Evolutionary conservation across 2,329 filamentous ascomycete species (phyloP).

Genomic region (Fusarium anthophilum): DNA sequence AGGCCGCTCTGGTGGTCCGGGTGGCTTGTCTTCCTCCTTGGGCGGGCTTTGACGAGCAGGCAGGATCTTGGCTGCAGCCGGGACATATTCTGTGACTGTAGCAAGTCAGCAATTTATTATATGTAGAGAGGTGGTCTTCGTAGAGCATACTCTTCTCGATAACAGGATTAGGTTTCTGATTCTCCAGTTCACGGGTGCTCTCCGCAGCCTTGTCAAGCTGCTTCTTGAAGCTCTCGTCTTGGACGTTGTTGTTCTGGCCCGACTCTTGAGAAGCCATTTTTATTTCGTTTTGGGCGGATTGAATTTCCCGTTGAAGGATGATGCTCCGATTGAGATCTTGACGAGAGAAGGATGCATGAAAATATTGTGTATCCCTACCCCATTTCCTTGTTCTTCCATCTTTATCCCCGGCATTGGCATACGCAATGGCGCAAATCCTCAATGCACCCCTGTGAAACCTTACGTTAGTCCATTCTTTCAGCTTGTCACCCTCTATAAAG

Average conservation of each 20-base stretch:
- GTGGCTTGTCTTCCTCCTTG: constrained; percentile 29
- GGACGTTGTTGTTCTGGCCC: constrained; percentile 5
- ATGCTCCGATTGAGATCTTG: background rate
- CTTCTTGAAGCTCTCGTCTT: constrained; percentile 52
- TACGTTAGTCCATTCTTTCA: constrained; percentile 1
- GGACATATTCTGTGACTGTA: constrained; percentile 56
- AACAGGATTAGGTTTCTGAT: constrained; percentile 47
- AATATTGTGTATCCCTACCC: constrained; percentile 7
- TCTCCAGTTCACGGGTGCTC: constrained; percentile 44
- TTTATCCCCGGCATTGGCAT: constrained; percentile 30
- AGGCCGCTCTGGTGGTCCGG: constrained; percentile 55
- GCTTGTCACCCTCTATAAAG: background rate
- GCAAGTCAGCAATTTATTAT: constrained; percentile 8
- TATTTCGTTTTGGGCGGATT: background rate
- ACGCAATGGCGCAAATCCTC: constrained; percentile 35
- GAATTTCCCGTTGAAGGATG: constrained; percentile 11
- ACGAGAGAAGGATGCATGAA: background rate
- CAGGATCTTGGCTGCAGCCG: constrained; percentile 54
- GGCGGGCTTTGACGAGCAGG: constrained; percentile 46
- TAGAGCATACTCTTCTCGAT: constrained; percentile 54
- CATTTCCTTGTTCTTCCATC: constrained; percentile 23
- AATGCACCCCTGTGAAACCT: constrained; percentile 26
- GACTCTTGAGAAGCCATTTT: constrained; percentile 29
- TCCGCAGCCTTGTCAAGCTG: constrained; percentile 56
- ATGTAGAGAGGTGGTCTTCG: background rate